Evolutionary conservation across 108 stramenopile species (phyloP), one percentile per base, ranked within the genome.

Genomic region (Nannochloropsis granulata): DNA sequence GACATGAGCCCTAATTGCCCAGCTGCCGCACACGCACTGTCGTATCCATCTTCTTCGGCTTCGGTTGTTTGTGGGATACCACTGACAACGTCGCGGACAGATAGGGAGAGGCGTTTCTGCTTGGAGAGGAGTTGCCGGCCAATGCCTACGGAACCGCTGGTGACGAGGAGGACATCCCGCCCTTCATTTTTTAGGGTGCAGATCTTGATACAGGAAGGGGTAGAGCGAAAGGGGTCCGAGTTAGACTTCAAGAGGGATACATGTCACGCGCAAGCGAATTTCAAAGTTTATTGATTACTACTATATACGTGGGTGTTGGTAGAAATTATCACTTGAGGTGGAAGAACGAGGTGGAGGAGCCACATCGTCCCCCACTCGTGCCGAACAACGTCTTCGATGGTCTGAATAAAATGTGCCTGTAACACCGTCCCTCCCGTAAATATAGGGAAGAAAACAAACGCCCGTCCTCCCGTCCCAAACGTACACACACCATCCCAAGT

Each of bases 1-100:
- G 94, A 95, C 97, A 98, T 98, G 93, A 98, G 93, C 85, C 95
- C 96, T 79, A 98, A 94, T 84, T 98, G 97, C 43, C 97, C 97
- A 25, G 97, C 97, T n/a, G 97, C 96, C 34, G 97, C 97, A 90
- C 94, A 96, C 14, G 96, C 95, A 24, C 92, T 92, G 85, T 95
- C 94, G 88, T 98, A 97, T 11, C 56, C 56, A 10, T 71, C n/a
- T 71, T 16, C 21, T 71, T 71, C n/a, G 16, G 56, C 21, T 71
- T 71, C n/a, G 5, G 16, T 71, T 2, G n/a, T 71, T 5, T 16
- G 7, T 16, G 56, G 56, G 2, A n/a, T 16, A 16, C 56, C 56
- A n/a, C 56, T 71, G 56, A 71, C 56, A 71, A 71, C 56, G 56
- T 71, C 56, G 11, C 56, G 56, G 21, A 71, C 56, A n/a, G 56